A percentile compares a stretch with the other conserved stretches of the same genome.
Conservation (phyloP, 2,329 filamentous ascomycete genomes). For the Aureobasidium sp. region DNA sequence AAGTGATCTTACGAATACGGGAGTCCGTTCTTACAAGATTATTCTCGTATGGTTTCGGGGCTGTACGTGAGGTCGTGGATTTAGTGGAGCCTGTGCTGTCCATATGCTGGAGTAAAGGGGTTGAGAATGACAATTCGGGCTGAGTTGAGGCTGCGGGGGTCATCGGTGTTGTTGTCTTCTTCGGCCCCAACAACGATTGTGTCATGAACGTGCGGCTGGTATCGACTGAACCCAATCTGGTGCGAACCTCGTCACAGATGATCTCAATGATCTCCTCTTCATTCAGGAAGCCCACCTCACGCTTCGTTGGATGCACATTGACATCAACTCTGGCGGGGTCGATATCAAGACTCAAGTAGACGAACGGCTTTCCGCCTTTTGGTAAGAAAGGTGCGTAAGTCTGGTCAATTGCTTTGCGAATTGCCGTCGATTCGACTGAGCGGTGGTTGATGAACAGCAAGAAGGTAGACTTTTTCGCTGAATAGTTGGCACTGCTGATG, state of each 20-base stretch:
- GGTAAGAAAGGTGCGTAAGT: slow-evolving; percentile 81
- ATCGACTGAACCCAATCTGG: slow-evolving; percentile 76
- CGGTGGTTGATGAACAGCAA: slow-evolving; percentile 96
- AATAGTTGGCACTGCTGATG: slow-evolving; percentile 90
- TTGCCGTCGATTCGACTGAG: slow-evolving; percentile 77
- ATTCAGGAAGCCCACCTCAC: slow-evolving; percentile 94
- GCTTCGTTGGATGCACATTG: slow-evolving; percentile 94
- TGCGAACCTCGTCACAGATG: slow-evolving; percentile 71
- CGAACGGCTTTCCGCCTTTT: slow-evolving; percentile 88
- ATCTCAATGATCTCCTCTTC: slow-evolving; percentile 91
- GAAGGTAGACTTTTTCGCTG: slow-evolving; percentile 78
- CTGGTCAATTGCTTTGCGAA: slow-evolving; percentile 87
- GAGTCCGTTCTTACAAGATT: slow-evolving; percentile 87
- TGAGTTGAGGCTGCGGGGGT: slow-evolving; percentile 24
- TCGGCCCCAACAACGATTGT: slow-evolving; percentile 69
- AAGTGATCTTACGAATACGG: slow-evolving; percentile 86
- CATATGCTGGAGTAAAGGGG: slow-evolving; percentile 28
- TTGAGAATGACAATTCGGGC: slow-evolving; percentile 8
- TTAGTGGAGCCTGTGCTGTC: slow-evolving; percentile 24
- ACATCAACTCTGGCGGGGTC: slow-evolving; percentile 90
- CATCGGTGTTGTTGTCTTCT: slow-evolving; percentile 34
- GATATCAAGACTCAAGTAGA: slow-evolving; percentile 87
- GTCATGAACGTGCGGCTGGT: slow-evolving; percentile 91
- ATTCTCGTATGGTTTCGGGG: slow-evolving; percentile 64
- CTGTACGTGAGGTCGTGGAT: slow-evolving; percentile 23